Evolutionary conservation across 2,329 filamentous ascomycete species (phyloP).

Genomic region (Ambrosiella xylebori): DNA sequence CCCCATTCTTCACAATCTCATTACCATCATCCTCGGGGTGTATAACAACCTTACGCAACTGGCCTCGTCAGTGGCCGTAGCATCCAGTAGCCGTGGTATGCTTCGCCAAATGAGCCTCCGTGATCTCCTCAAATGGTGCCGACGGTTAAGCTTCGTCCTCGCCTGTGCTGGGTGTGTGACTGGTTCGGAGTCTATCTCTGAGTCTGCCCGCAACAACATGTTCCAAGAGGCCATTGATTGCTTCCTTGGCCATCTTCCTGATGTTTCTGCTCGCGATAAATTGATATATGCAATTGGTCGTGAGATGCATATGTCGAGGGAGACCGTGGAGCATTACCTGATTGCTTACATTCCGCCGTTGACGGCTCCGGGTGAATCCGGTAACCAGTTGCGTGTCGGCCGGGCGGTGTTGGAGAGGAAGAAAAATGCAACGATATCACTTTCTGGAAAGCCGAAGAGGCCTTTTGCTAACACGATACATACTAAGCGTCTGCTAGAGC

Average conservation of each 20-base stretch:
- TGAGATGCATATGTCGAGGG: constrained; percentile 71
- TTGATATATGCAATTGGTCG: constrained; percentile 61
- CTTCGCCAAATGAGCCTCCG: constrained; percentile 46
- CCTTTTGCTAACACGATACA: constrained; percentile 82
- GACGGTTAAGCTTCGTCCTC: constrained; percentile 53
- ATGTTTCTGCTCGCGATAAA: constrained; percentile 38
- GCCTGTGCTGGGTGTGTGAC: constrained; percentile 42
- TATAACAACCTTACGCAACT: constrained; percentile 35
- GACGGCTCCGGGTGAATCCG: constrained; percentile 34
- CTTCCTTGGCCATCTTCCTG: constrained; percentile 67
- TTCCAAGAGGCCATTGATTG: constrained; percentile 90
- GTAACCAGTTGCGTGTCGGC: constrained; percentile 42
- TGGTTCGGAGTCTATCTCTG: constrained; percentile 53
- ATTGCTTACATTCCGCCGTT: constrained; percentile 54
- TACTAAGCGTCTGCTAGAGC: constrained; percentile 70
- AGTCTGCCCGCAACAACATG: constrained; percentile 60
- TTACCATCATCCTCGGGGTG: constrained; percentile 40
- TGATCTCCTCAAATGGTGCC: constrained; percentile 85
- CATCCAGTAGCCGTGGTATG: constrained; percentile 29
- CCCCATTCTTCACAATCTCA: constrained; percentile 48
- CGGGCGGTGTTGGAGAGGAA: constrained; percentile 46
- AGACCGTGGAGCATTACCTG: constrained; percentile 64
- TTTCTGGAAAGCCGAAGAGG: constrained; percentile 34
- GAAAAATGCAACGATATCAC: constrained; percentile 27
- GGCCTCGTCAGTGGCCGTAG: constrained; percentile 15